A percentile compares a stretch with the other conserved stretches of the same genome.
Evolutionary conservation across 1,139 yeast species (phyloP).

Genomic region (Geotrichum klebahnii): DNA sequence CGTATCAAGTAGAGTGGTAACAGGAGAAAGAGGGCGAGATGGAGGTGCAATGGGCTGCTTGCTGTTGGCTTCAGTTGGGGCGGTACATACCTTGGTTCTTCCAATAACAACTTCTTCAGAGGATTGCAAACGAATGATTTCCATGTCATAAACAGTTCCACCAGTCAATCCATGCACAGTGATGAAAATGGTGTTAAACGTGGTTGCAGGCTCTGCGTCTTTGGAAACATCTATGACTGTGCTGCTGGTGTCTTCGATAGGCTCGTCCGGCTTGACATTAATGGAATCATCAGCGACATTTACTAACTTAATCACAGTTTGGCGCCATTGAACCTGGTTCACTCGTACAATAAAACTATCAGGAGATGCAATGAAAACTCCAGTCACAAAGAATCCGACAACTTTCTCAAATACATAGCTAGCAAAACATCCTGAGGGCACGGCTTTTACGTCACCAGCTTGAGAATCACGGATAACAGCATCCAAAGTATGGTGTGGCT

Average conservation of each 20-base stretch:
- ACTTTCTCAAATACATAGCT: conserved; percentile 36
- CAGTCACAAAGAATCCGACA: conserved; percentile 35
- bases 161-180: conserved; percentile 35
- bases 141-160: conserved; percentile 37
- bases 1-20: conserved; percentile 39
- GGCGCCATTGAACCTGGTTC: conserved; percentile 40
- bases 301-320: conserved; percentile 32
- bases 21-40: conserved; percentile 39
- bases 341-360: conserved; percentile 33
- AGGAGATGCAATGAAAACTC: conserved; percentile 25
- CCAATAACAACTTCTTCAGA: conserved; percentile 22
- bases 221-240: conserved; percentile 10
- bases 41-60: conserved; percentile 24
- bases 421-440: conserved; percentile 29
- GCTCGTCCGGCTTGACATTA: conserved; percentile 13
- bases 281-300: conserved; percentile 20
- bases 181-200: conserved; percentile 15
- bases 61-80: conserved; percentile 12
- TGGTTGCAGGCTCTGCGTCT: conserved; percentile 1
- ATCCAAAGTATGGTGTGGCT: conserved; percentile 21
- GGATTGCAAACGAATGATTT: conserved; percentile 26
- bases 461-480: conserved; percentile 15
- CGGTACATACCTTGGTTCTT: conserved; percentile 25
- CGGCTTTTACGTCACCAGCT: conserved; percentile 15
- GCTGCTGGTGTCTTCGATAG: conserved; percentile 17